Evolutionary conservation across 805 yeast species (phyloP), one percentile per base, ranked within the genome.

Genomic region (Spathaspora sp.): DNA sequence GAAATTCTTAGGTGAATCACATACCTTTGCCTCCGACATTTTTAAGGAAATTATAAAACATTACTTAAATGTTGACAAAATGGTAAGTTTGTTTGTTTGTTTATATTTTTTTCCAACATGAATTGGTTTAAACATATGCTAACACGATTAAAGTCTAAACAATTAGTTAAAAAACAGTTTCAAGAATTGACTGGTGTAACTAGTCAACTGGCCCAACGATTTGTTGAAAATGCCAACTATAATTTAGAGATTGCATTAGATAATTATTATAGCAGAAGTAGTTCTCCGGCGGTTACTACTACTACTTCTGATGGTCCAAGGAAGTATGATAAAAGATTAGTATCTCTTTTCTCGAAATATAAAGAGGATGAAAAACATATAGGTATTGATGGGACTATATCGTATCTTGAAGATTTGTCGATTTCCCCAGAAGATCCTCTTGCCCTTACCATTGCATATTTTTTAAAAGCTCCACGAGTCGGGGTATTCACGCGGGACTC

Each of bases 331-430:
- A 50, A 59, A 5, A 51, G 57, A 31, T 55, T 78, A 39, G 58
- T 57, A 16, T 58, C 56, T 0, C 18, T 79, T 1, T 79, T 68
- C 55, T 63, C 72, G 35, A 56, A 61, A 47, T 73, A 72, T 55
- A 54, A 56, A 45, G 73, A 68, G 48, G 55, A 61, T 11, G 63
- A 62, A 0, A 65, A 70, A 11, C 60, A 53, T 42, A 88, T 91
- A 39, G 93, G 84, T 23, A 75, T 88, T 9, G 94, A 89, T 52
- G 97, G 97, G 0, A 86, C 97, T 0, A 65, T 92, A 9, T 57
- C 62, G 40, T 89, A 85, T 59, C 70, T 93, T 19, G 75, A 74
- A 14, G 96, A 86, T 58, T 68, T 93, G 46, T 83, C 80, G 0
- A 74, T 86, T 39, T 82, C 82, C 12, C 86, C 91, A 0, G 98